Evolutionary conservation across 2,329 filamentous ascomycete genomes (phyloP).

Genomic region (Alternaria triticina): DNA sequence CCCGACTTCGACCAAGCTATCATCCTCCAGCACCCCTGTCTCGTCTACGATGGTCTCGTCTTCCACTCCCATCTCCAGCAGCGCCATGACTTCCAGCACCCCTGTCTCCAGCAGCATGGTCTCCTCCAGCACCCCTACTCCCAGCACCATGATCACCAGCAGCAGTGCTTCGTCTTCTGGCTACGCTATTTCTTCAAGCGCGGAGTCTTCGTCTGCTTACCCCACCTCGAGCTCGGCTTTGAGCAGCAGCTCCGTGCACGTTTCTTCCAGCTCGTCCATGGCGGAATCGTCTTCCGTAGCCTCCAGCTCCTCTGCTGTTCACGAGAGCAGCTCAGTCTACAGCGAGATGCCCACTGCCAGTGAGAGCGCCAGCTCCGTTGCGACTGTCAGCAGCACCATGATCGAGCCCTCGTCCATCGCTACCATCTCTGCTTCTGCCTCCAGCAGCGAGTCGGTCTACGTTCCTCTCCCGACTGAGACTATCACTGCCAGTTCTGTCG

Average conservation of each 20-base stretch:
- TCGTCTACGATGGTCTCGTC: conserved; percentile 1
- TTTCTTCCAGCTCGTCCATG: conserved; percentile 1
- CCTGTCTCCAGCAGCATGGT: background rate
- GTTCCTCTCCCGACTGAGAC: background rate
- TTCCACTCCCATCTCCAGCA: background rate
- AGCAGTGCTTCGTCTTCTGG: background rate
- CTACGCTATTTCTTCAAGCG: too few species aligned
- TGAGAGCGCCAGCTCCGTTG: background rate
- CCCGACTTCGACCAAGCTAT: background rate
- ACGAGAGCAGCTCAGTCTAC: conserved; percentile 7
- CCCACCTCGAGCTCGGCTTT: background rate
- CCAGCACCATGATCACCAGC: background rate
- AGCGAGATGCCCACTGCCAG: background rate
- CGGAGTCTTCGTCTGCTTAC: conserved; percentile 8
- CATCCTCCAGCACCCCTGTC: background rate
- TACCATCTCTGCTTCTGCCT: background rate
- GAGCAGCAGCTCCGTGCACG: background rate
- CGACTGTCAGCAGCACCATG: background rate
- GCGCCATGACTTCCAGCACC: background rate
- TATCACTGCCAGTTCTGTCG: background rate
- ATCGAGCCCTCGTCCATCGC: conserved; percentile 1
- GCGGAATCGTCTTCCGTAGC: background rate
- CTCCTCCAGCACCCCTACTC: background rate
- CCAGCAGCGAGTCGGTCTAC: background rate
- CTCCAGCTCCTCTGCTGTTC: background rate